These are phyloP conservation scores for Stephania yunnanensis DNA, from an alignment of 164 flowering plant species.

Conservation along the genomic window DNA sequence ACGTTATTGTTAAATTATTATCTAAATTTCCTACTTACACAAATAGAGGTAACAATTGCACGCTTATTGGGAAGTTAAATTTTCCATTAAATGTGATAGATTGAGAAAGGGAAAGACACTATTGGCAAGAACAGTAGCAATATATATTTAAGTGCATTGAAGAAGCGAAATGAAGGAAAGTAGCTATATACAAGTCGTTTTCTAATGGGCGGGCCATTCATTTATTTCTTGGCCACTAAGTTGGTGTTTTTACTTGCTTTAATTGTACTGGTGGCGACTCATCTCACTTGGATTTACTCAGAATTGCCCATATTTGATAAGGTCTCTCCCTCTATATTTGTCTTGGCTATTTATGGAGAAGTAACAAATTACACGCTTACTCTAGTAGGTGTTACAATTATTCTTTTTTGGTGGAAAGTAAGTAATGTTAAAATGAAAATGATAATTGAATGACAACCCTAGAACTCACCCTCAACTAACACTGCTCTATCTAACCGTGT, in stretches of 20 bases:
- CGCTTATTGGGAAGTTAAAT: not conserved
- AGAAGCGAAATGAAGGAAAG: not conserved
- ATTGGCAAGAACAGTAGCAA: not conserved
- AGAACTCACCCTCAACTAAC: no score
- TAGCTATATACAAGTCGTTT: not conserved
- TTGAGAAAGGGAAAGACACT: not conserved
- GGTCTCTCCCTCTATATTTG: not conserved
- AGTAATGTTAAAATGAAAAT: no score
- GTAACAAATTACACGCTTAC: not conserved
- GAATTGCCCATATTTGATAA: not conserved
- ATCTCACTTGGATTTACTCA: not conserved
- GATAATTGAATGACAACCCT: no score
- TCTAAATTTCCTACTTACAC: no score
- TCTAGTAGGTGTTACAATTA: not conserved
- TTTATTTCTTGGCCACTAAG: not conserved
- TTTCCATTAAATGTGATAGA: not conserved
- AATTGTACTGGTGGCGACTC: not conserved
- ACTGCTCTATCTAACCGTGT: no score
- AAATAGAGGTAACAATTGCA: not conserved
- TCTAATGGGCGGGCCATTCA: not conserved
- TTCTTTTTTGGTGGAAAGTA: no score
- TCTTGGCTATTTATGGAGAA: not conserved
- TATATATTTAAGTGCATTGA: not conserved
- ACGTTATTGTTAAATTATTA: not conserved
- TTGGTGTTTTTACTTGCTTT: not conserved